Base-by-base conservation (phyloP, 2,329 filamentous ascomycete species). In the Aspergillus sp. region DNA sequence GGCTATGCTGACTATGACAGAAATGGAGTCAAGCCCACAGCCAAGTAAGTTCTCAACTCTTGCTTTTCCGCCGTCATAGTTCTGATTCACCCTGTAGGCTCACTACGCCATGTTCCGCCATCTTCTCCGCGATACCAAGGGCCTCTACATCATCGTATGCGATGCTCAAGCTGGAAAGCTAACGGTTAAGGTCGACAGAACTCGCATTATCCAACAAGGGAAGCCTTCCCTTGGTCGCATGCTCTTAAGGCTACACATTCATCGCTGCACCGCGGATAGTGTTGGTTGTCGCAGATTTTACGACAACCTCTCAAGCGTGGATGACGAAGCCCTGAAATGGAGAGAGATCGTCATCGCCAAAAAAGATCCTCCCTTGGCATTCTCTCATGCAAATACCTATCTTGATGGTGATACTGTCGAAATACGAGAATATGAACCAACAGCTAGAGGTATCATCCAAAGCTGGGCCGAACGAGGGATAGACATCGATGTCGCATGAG, bases 381-480 rank as follows among this genome's bases (percentile, higher is more conserved):
- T 86, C 71, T 84, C 86, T 41, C 85, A 88, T 68, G 82, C 83
- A 1, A 88, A 87, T 66, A 88, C 85, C 1, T 76, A 77, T 53
- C 34, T 77, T 0, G 61, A 68, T 12, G 72, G 70, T 17, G 77
- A 74, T 12, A 64, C 71, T 54, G 77, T 83, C 17, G 69, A 69
- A 18, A 65, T 86, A 65, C 81, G 74, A 66, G 83, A 86, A 74
- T 87, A 87, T 45, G 43, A 45, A n/a, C 43, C 43, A 45, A 45
- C 22, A 26, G 43, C 43, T 12, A 32, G 43, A 45, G 43, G 43
- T 3, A n/a, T 45, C 20, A 45, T 45, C 5, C 43, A 26, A 8
- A 26, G 43, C 20, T 45, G 43, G 43, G 43, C 43, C 5, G 45
- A 24, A 41, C n/a, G 34, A 24, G 34, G 26, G 8, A 50, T 50